These are phyloP conservation scores for Potentilla sterilis DNA, from an alignment of 306 rosid species.

Conservation along the genomic window DNA sequence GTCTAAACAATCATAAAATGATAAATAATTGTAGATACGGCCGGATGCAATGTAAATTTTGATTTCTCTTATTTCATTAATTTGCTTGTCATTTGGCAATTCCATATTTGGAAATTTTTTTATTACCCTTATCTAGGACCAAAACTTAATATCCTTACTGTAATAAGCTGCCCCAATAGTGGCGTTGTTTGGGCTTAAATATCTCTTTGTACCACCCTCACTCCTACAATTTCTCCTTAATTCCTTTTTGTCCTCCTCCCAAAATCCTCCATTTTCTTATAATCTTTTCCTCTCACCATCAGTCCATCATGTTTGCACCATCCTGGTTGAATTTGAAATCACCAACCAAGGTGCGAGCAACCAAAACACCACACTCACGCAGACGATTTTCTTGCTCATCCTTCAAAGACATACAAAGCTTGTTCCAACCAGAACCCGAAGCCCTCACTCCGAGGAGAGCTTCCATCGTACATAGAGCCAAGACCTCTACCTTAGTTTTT, in stretches of 20 bases:
- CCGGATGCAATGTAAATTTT: neutral
- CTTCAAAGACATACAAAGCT: constrained; percentile 68
- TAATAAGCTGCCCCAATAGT: neutral
- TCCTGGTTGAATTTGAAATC: constrained; percentile 35
- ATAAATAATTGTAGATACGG: too few relatives aligned
- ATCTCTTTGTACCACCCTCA: neutral
- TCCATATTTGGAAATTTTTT: neutral
- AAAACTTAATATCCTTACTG: neutral
- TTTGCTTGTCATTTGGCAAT: neutral
- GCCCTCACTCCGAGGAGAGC: constrained; percentile 44
- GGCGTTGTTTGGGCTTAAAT: neutral
- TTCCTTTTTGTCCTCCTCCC: neutral
- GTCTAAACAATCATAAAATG: too few relatives aligned
- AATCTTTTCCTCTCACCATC: neutral
- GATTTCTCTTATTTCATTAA: neutral
- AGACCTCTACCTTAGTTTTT: constrained; percentile 38
- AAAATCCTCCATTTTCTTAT: neutral
- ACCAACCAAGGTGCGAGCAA: constrained; percentile 40
- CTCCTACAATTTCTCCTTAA: neutral
- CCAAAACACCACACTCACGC: constrained; percentile 14
- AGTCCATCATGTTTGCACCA: neutral
- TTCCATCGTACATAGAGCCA: constrained; percentile 59
- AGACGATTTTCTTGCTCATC: constrained; percentile 50
- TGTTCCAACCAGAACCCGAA: constrained; percentile 34
- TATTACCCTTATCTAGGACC: neutral